phyloP scores from a whole-genome alignment of 2,329 filamentous ascomycete species.

The Nemania diffusa region DNA sequence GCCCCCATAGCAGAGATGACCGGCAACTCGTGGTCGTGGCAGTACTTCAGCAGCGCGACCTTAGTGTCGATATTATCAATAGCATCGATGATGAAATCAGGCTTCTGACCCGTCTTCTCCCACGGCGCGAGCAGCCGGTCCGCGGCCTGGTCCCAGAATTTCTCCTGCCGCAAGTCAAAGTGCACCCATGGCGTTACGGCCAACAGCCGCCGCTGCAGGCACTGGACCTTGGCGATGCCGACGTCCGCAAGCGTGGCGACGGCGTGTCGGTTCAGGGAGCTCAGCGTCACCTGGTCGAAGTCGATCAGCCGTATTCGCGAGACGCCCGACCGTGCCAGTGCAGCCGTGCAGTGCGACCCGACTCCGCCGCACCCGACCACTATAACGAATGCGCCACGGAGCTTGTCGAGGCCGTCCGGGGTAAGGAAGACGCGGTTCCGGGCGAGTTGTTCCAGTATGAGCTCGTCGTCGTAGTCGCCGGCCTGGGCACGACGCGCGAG shows the following conservation, averaged over 20 bases:
- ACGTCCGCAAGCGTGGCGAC: slow-evolving; percentile 95
- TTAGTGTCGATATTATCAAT: slow-evolving; percentile 99
- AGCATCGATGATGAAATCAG: slow-evolving; percentile 93
- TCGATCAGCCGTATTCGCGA: slow-evolving; percentile 89
- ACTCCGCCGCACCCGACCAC: slow-evolving; percentile 95
- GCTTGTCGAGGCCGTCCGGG: slow-evolving; percentile 79
- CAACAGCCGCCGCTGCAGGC: slow-evolving; percentile 80
- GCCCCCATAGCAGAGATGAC: slow-evolving; percentile 97
- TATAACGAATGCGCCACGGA: slow-evolving; percentile 85
- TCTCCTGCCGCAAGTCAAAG: slow-evolving; percentile 86
- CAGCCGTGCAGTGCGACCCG: slow-evolving; percentile 88
- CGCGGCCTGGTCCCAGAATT: slow-evolving; percentile 78
- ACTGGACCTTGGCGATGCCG: slow-evolving; percentile 89
- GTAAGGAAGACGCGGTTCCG: slow-evolving; percentile 92
- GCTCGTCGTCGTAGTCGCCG: slow-evolving; percentile 76
- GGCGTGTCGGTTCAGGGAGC: slow-evolving; percentile 93
- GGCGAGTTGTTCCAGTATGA: slow-evolving; percentile 93
- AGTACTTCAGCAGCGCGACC: slow-evolving; percentile 89
- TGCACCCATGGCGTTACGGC: slow-evolving; percentile 92
- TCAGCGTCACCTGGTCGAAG: slow-evolving; percentile 97
- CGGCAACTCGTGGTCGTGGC: slow-evolving; percentile 77
- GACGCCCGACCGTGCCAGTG: slow-evolving; percentile 88
- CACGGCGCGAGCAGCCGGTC: slow-evolving; percentile 74
- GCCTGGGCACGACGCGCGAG: slow-evolving; percentile 69
- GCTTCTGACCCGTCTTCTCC: slow-evolving; percentile 68